Evolutionary conservation across 371 early-diverging fungal species (phyloP).

Genomic region (Lichtheimia ornata): DNA sequence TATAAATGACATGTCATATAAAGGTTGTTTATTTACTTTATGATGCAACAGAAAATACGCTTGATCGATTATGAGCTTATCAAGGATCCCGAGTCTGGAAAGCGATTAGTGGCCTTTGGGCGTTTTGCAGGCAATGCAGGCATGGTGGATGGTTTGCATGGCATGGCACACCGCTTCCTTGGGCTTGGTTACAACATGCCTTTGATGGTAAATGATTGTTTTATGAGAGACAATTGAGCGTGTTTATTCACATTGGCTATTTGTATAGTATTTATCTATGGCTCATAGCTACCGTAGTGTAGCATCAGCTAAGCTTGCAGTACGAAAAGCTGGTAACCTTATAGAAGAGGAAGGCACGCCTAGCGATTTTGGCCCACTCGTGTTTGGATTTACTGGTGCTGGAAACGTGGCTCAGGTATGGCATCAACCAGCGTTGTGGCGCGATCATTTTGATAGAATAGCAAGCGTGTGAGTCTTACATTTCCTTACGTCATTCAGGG

Average conservation of each 20-base stretch:
- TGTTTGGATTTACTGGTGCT: conserved; percentile 92
- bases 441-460: neutral
- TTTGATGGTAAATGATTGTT: conserved; percentile 68
- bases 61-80: conserved; percentile 96
- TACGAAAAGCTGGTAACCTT: conserved; percentile 75
- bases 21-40: conserved; percentile 12
- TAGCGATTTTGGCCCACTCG: conserved; percentile 84
- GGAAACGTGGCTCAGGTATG: conserved; percentile 90
- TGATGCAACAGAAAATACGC: conserved; percentile 70
- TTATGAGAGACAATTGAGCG: neutral
- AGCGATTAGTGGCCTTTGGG: conserved; percentile 91
- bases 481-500: conserved; percentile 50
- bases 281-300: conserved; percentile 85
- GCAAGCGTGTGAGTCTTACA: neutral
- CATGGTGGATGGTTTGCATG: conserved; percentile 92
- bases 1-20: neutral
- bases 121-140: conserved; percentile 95
- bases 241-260: neutral
- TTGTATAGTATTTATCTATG: conserved; percentile 72
- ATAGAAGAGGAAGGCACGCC: conserved; percentile 89
- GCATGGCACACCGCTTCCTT: conserved; percentile 88
- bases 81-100: conserved; percentile 68
- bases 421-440: too few relatives aligned
- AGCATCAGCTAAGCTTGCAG: conserved; percentile 74
- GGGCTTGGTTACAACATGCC: conserved; percentile 92